Base-by-base conservation (phyloP, 805 yeast genomes). In the Helenozyma rhizophorensis region DNA sequence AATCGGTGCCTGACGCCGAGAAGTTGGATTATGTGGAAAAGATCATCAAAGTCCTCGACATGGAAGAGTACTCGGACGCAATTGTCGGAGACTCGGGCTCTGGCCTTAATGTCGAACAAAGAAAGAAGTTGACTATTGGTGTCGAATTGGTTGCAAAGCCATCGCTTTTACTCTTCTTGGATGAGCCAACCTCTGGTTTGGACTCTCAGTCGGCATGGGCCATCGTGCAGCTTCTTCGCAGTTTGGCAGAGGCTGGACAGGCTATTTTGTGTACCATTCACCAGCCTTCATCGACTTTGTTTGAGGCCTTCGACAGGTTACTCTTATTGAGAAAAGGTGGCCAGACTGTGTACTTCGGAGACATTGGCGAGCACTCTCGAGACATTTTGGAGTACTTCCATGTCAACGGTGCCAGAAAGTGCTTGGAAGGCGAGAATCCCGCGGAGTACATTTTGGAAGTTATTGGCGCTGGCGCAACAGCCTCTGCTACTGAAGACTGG, bases 231-330 rank as follows among this genome's bases (percentile, higher is more conserved):
- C 69, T 75, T 42, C 60, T 70, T 49, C 68, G 65, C 46, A 62
- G 62, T 31, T 62, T 68, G 49, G 79, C 72, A 6, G 64, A 64
- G 26, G 68, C 74, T 25, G 78, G 78, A 14, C 78, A 72, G 48
- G 73, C 77, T n/a, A 68, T 76, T 42, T 58, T 76, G 36, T 75
- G 80, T 60, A 74, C 82, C 36, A 70, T 70, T 32, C 76, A 70
- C 51, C 74, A 69, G 51, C 74, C 74, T 18, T 74, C 78, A 7
- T 60, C 70, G 10, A 55, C 58, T 1, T 53, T 72, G 15, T 75
- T 63, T 37, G 63, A 54, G 23, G 42, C 50, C 28, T 59, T 86
- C 53, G 95, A 86, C 53, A 72, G 88, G 48, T 66, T 85, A 45
- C 63, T 83, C 42, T 77, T 83, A 51, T 37, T 42, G 30, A 28